Conservation (phyloP, 768 basidiomycete species). For the Suillus tomentosus region DNA sequence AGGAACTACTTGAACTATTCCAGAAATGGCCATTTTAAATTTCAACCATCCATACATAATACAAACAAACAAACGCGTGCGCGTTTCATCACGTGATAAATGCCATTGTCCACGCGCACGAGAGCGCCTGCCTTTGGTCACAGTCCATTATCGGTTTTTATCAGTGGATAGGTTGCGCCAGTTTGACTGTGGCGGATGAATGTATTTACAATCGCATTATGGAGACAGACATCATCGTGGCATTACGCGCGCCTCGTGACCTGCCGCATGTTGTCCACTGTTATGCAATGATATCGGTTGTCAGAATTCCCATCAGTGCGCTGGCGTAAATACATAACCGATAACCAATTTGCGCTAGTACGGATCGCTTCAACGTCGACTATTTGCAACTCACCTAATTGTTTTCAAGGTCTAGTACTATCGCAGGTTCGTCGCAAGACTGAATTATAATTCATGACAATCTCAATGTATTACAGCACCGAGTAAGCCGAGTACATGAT, state of each 20-base stretch:
- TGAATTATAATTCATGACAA: neutral
- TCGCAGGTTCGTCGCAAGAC: neutral
- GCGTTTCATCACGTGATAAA: slow-evolving; percentile 38
- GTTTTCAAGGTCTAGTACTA: neutral
- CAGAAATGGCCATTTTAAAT: slow-evolving; percentile 33
- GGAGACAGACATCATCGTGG: neutral
- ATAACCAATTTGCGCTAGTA: neutral
- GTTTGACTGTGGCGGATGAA: neutral
- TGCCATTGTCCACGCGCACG: neutral
- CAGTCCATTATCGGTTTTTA: neutral
- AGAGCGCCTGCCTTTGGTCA: neutral
- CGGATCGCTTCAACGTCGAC: neutral
- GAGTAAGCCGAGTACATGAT: neutral
- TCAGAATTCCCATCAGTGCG: slow-evolving; percentile 3
- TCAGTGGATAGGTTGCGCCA: neutral
- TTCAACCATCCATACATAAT: slow-evolving; percentile 38
- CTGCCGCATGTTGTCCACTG: neutral
- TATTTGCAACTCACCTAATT: neutral
- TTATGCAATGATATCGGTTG: slow-evolving; percentile 8
- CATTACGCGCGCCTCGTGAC: neutral
- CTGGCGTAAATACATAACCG: slow-evolving; percentile 7
- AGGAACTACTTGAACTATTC: slow-evolving; percentile 19
- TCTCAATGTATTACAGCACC: neutral
- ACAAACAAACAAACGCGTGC: slow-evolving; percentile 39
- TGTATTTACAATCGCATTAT: neutral